Evolutionary conservation across 192 early-diverging fungal genomes (phyloP), one percentile per base, ranked within the genome.

Genomic region (Chytriomyces sp.): DNA sequence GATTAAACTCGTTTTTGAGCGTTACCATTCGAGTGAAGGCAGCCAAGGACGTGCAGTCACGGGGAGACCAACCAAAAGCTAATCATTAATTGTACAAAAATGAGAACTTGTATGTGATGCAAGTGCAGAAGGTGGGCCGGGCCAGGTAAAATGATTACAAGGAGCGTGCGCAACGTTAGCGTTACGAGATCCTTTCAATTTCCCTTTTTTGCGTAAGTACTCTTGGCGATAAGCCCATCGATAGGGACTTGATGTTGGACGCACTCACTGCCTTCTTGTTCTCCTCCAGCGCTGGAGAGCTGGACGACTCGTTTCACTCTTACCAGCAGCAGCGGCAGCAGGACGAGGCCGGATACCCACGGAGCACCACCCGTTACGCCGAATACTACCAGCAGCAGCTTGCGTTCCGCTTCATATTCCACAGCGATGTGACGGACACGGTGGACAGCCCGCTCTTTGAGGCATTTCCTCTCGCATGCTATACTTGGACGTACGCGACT

Each of bases 351-450:
- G 19, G 22, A 17, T 17, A 58, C 14, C 56, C 19, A 4, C 14
- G 56, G 19, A 32, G 26, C 5, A 14, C n/a, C 41, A 12, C 41
- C 41, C 41, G n/a, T n/a, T 8, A 44, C 41, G n/a, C 8, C 19
- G 41, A n/a, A n/a, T 44, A 44, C 41, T 12, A 44, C 8, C 41
- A 44, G n/a, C 41, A 44, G n/a, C 41, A 44, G n/a, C 41, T 8
- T n/a, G 41, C 8, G 7, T 7, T 10, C 12, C 68, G 80, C 33
- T 73, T 76, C 33, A 53, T 77, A 59, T 82, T 82, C 52, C 78
- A 78, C 74, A 74, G 71, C 2, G 63, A 82, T 32, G 38, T 31
- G 49, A 78, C 77, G n/a, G 77, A 74, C 10, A 39, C 52, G 4
- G 7, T 78, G 7, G 37, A 38, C 3, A 72, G 37, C 22, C 40